Percentiles rank a stretch among this genome's conserved stretches.
Evolutionary conservation across 495 filamentous ascomycete genomes (phyloP).

Genomic region (Talaromyces liani): DNA sequence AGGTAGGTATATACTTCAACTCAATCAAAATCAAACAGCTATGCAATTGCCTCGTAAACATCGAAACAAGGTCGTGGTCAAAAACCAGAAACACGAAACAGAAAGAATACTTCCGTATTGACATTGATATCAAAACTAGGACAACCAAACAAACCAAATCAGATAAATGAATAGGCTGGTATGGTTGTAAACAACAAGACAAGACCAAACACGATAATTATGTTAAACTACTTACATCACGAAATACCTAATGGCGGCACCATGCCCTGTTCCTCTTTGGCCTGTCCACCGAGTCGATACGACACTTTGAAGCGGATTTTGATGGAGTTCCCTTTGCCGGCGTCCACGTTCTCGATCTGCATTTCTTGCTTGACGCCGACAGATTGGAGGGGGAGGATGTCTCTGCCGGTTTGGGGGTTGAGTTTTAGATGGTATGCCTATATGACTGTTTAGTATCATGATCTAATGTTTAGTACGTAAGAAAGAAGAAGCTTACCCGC

Average conservation of each 20-base stretch:
- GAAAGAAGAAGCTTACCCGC: slow-evolving; percentile 56
- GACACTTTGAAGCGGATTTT: slow-evolving; percentile 84
- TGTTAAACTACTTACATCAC: slow-evolving; percentile 17
- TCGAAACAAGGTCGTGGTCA: not conserved
- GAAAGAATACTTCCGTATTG: not conserved
- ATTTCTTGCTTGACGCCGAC: slow-evolving; percentile 80
- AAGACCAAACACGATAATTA: not conserved
- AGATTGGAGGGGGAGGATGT: slow-evolving; percentile 63
- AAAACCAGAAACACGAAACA: not conserved
- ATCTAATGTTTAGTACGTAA: not conserved
- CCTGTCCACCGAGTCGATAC: slow-evolving; percentile 62
- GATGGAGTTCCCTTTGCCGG: slow-evolving; percentile 63
- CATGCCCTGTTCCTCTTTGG: slow-evolving; percentile 79
- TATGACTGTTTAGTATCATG: slow-evolving; percentile 3
- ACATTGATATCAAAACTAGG: not conserved
- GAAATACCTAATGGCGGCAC: slow-evolving; percentile 76
- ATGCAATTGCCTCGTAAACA: not conserved
- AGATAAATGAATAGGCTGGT: not conserved
- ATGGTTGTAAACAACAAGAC: not conserved
- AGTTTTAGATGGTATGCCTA: slow-evolving; percentile 71
- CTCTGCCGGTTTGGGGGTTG: slow-evolving; percentile 73
- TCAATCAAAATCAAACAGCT: not conserved
- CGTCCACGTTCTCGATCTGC: slow-evolving; percentile 61
- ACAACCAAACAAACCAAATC: not conserved
- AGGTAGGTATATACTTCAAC: not conserved